Evolutionary conservation across 2,329 filamentous ascomycete genomes (phyloP), one percentile per base, ranked within the genome.

Genomic region (Cladosporium sp.): DNA sequence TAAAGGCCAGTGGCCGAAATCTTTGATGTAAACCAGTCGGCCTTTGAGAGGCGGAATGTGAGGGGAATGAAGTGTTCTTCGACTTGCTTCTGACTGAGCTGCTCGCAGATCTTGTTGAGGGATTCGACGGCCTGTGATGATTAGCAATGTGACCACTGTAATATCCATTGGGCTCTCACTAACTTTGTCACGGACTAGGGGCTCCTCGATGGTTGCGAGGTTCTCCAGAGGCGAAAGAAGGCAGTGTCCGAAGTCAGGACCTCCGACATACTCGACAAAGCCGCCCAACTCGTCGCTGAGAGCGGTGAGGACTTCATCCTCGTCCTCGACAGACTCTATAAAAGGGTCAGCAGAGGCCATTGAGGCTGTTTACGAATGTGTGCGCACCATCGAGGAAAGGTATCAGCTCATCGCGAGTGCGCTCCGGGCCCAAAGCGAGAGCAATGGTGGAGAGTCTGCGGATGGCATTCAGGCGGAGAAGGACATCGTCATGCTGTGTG

Each of bases 21-120:
- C 83, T 98, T 99, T 71, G 95, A 98, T 66, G 95, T 99, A 81
- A 99, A 99, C 95, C 95, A 99, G 82, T 99, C 95, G 81, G 95
- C 95, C 86, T 98, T 99, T 71, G 95, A 96, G 68, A 99, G 91
- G 77, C 95, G 92, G 76, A 96, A 88, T 67, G 93, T 93, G 76
- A 99, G 90, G 69, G 95, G 95, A 73, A 99, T 94, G 83, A 98
- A 98, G 81, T 93, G 92, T 76, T 97, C 92, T 84, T 99, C 95
- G 77, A 98, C 90, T 83, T 99, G 95, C 80, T 92, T 87, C 74
- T 92, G 84, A 60, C 93, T 96, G 65, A 99, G 87, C 78, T 97
- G 89, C 77, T 89, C 88, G 86, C 95, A 98, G 80, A 99, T 98
- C 84, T 97, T 99, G 87, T 99, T 99, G 73, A 99, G 88, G 58